Conservation (phyloP, 805 yeast genomes). For the Lipomyces kockii region DNA sequence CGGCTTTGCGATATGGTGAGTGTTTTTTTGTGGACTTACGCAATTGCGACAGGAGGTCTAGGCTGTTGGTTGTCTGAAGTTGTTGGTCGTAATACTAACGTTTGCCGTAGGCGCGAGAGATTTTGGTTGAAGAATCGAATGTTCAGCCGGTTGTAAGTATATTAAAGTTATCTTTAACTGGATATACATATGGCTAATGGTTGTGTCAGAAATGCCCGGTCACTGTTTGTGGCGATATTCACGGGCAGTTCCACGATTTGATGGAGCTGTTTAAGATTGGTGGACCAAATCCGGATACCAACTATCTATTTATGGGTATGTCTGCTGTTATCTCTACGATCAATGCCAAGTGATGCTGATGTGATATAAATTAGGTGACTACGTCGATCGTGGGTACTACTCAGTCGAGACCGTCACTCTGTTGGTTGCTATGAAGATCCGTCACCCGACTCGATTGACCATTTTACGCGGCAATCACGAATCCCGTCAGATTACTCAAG, state of each 20-base stretch:
- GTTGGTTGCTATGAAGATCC: constrained; percentile 86
- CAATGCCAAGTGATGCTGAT: not conserved
- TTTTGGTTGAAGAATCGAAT: constrained; percentile 80
- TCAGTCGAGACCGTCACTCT: constrained; percentile 91
- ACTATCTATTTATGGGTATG: constrained; percentile 75
- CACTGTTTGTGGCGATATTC: constrained; percentile 90
- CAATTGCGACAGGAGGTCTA: constrained; percentile 40
- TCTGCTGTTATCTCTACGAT: not conserved
- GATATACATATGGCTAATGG: not conserved
- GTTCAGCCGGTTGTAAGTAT: constrained; percentile 78
- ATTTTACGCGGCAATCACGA: constrained; percentile 94
- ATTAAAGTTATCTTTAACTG: not conserved
- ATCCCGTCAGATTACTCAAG: constrained; percentile 94
- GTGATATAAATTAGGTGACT: constrained; percentile 56
- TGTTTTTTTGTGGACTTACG: not conserved
- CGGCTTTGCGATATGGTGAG: constrained; percentile 77
- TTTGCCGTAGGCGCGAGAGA: constrained; percentile 59
- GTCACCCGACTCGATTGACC: constrained; percentile 90
- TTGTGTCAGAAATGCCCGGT: constrained; percentile 71
- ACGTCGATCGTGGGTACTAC: constrained; percentile 86
- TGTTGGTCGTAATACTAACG: not conserved
- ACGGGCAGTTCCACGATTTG: constrained; percentile 94
- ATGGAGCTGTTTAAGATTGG: constrained; percentile 93
- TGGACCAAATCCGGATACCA: constrained; percentile 91
- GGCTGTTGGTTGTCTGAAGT: not conserved